Percentiles rank a stretch among this genome's conserved stretches.
These are phyloP conservation scores for Aspergillus pseudoterreus DNA, from an alignment of 2,329 filamentous ascomycete species.

Conservation along the genomic window DNA sequence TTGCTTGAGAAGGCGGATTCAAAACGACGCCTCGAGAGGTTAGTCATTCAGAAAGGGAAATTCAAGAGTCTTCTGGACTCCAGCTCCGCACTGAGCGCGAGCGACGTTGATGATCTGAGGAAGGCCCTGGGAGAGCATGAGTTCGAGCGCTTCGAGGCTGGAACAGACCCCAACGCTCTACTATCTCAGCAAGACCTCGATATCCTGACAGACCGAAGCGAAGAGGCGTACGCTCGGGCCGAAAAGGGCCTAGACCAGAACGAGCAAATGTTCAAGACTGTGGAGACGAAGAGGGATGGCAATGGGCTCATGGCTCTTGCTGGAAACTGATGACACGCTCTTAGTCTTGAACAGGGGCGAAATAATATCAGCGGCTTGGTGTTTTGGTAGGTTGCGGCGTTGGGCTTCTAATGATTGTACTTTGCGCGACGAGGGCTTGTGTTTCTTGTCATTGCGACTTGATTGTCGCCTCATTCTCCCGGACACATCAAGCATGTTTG, in stretches of 20 bases:
- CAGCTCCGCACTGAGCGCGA: slow-evolving; percentile 40
- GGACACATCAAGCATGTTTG: too few species aligned
- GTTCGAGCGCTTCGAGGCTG: slow-evolving; percentile 59
- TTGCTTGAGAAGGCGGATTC: slow-evolving; percentile 83
- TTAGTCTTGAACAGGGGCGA: neutral
- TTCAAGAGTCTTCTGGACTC: slow-evolving; percentile 67
- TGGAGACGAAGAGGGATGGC: slow-evolving; percentile 67
- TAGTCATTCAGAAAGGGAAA: slow-evolving; percentile 91
- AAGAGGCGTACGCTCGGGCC: slow-evolving; percentile 66
- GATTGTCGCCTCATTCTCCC: too few species aligned
- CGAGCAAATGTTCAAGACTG: slow-evolving; percentile 62
- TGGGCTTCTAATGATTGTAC: neutral
- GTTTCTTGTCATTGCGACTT: too few species aligned
- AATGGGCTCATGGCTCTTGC: slow-evolving; percentile 29
- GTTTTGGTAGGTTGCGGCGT: neutral
- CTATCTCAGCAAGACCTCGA: slow-evolving; percentile 73
- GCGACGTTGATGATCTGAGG: slow-evolving; percentile 59
- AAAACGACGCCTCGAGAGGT: slow-evolving; percentile 86
- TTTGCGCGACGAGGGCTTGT: too few species aligned
- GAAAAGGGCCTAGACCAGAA: slow-evolving; percentile 68
- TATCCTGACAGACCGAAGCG: slow-evolving; percentile 71
- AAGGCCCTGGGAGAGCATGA: slow-evolving; percentile 70
- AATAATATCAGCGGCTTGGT: neutral
- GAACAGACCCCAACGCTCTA: slow-evolving; percentile 56
- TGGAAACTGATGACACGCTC: slow-evolving; percentile 7